Evolutionary conservation across 2,329 filamentous ascomycete genomes (phyloP), one percentile per base, ranked within the genome.

Genomic region (Thyridium curvatum): DNA sequence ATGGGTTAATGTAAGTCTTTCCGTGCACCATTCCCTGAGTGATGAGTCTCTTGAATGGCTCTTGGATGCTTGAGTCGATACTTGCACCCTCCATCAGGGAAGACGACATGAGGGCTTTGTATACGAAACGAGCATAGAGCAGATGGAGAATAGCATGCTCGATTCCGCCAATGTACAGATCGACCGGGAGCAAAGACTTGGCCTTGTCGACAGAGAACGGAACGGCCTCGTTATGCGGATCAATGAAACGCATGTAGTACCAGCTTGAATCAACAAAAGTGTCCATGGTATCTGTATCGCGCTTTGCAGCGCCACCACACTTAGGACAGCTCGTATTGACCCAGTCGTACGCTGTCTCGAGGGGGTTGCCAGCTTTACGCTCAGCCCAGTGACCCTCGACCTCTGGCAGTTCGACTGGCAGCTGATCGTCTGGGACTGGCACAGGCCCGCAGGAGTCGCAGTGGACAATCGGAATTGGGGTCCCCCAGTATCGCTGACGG

Each of bases 211-310:
- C 62, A 1, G 77, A 79, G 46, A 94, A 80, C 0, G 79, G 79
- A 12, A 66, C 57, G 2, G 71, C 53, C 12, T 67, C 48, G 48
- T 93, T 90, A 14, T 79, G 67, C 1, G 84, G 68, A 51, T 94
- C 86, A 18, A 82, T 62, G 51, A 88, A 94, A 12, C 87, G 77
- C 63, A 90, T 79, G 53, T 82, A 94, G 60, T 95, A 95, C 89
- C 89, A 95, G 39, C 88, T 94, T 2, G 88, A 94, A 62, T 94
- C 89, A 44, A 95, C 89, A 62, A 95, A 95, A 0, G 89, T 95
- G 59, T 95, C 89, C 89, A 95, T 94, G 3, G 89, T 95, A 57
- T 95, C 89, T 0, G 89, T 94, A 47, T 95, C 89, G 46, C 89
- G 76, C 55, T 79, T 84, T 7, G 86, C 89, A 17, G 77, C 63